Percentiles rank a stretch among this genome's conserved stretches.
These are phyloP conservation scores for Wickerhamomyces rabaulensis DNA, from an alignment of 805 yeast genomes.

Conservation along the genomic window DNA sequence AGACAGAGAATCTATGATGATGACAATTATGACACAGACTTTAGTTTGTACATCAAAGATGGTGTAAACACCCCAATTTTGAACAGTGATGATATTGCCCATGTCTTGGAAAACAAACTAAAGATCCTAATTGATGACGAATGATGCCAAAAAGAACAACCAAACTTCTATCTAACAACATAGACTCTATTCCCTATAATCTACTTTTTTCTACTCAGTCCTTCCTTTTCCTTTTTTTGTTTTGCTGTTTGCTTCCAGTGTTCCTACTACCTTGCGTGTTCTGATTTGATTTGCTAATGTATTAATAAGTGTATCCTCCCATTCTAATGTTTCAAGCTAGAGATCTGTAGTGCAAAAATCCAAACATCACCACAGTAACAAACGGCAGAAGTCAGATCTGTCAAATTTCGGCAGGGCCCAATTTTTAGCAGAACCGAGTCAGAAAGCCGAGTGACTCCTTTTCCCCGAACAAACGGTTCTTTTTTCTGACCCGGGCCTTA, in stretches of 20 bases:
- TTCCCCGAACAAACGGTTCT: not conserved
- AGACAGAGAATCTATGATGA: conserved; percentile 42
- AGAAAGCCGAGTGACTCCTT: not conserved
- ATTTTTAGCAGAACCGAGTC: too few species aligned
- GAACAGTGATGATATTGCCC: conserved; percentile 28
- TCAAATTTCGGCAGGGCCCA: too few species aligned
- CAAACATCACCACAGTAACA: too few species aligned
- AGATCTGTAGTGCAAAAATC: too few species aligned
- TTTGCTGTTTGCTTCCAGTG: not conserved
- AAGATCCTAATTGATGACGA: conserved; percentile 34
- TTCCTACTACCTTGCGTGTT: not conserved
- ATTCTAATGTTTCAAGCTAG: not conserved
- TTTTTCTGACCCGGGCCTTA: not conserved
- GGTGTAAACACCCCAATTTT: conserved; percentile 27
- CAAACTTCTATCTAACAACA: not conserved
- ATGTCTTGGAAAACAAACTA: conserved; percentile 29
- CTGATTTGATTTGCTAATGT: not conserved
- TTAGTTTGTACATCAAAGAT: conserved; percentile 30
- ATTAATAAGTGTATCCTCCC: not conserved
- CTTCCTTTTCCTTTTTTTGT: too few species aligned
- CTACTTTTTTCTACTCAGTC: too few species aligned
- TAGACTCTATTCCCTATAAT: not conserved
- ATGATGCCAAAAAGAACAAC: not conserved
- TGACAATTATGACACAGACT: conserved; percentile 19
- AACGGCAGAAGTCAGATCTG: too few species aligned